A percentile compares a stretch with the other conserved stretches of the same genome.
These are phyloP conservation scores for Xanthoconium separans DNA, from an alignment of 1,284 basidiomycete species.

Conservation along the genomic window DNA sequence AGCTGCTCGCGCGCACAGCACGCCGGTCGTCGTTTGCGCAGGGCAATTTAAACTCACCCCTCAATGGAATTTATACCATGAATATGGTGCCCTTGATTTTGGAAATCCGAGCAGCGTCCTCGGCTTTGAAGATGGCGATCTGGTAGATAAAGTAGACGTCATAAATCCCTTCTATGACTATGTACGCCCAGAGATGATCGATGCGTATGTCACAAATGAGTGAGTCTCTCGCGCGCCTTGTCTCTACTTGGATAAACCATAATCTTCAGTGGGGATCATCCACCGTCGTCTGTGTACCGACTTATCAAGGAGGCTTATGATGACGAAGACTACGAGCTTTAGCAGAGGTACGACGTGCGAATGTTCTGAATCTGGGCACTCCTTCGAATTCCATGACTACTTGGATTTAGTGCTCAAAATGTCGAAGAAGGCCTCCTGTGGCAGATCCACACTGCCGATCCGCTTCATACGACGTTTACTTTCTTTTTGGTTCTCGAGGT, in stretches of 20 bases:
- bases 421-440: constrained; percentile 89
- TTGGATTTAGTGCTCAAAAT: constrained; percentile 61
- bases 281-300: constrained; percentile 88
- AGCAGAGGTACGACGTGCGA: constrained; percentile 13
- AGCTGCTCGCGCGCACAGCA: constrained; percentile 90
- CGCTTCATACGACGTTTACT: constrained; percentile 85
- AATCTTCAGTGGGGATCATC: constrained; percentile 72
- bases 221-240: constrained; percentile 44
- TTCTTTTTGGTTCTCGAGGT: constrained; percentile 90
- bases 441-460: constrained; percentile 84
- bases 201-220: constrained; percentile 97
- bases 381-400: constrained; percentile 10
- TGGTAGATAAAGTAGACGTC: constrained; percentile 85
- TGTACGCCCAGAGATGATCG: constrained; percentile 87
- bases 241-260: constrained; percentile 9
- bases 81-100: constrained; percentile 85
- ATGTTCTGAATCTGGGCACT: neutral
- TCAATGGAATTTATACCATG: constrained; percentile 89
- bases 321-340: constrained; percentile 83
- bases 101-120: constrained; percentile 83
- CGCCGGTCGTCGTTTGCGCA: constrained; percentile 91
- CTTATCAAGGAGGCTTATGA: constrained; percentile 91
- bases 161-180: constrained; percentile 95
- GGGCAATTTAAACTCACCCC: constrained; percentile 97
- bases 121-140: constrained; percentile 74